Conservation (phyloP, 192 early-diverging fungal genomes). For the Umbelopsis sp. region DNA sequence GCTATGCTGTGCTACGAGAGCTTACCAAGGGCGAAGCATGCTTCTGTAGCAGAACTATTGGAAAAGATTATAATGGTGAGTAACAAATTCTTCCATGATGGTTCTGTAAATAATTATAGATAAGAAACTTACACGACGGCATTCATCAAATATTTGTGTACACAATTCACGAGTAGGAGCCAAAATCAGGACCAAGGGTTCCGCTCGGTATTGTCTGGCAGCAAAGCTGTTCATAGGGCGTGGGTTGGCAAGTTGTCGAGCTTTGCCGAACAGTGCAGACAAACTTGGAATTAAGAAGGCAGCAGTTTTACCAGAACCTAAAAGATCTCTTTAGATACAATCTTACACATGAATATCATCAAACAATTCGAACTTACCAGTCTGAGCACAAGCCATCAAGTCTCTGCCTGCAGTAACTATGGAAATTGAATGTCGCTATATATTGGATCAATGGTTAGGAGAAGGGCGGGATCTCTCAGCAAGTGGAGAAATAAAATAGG, state of each 20-base stretch:
- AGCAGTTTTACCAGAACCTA: slow-evolving; percentile 76
- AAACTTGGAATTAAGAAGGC: slow-evolving; percentile 82
- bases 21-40: slow-evolving; percentile 52
- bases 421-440: slow-evolving; percentile 56
- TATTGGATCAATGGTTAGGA: background rate
- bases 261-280: slow-evolving; percentile 60
- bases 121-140: slow-evolving; percentile 48
- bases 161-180: slow-evolving; percentile 85
- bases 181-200: slow-evolving; percentile 69
- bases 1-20: slow-evolving; percentile 30
- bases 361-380: slow-evolving; percentile 47
- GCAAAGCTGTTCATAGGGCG: slow-evolving; percentile 37
- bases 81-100: too few species aligned
- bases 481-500: background rate
- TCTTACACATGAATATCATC: background rate
- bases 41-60: slow-evolving; percentile 45
- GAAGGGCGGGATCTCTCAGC: background rate
- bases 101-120: too few species aligned
- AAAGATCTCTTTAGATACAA: too few species aligned
- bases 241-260: slow-evolving; percentile 17
- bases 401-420: slow-evolving; percentile 65
- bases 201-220: slow-evolving; percentile 44
- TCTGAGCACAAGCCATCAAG: slow-evolving; percentile 88
- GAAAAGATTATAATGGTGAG: background rate
- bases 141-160: slow-evolving; percentile 83